Conservation (phyloP, 2,329 filamentous ascomycete genomes). For the Huntiella decipiens region DNA sequence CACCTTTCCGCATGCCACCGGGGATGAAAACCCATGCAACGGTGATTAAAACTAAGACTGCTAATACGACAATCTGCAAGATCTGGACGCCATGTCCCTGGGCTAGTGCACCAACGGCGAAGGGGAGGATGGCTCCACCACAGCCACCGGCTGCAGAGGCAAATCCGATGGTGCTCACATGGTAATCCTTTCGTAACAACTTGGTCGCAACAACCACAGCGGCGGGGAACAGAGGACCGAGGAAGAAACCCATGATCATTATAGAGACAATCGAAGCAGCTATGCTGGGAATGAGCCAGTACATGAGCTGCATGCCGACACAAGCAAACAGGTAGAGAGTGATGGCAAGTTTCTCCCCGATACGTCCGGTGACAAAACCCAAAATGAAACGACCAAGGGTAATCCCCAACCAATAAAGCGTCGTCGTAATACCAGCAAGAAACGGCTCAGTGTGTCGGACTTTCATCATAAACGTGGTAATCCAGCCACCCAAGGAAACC, state of each 20-base stretch:
- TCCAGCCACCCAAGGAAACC: conserved; percentile 57
- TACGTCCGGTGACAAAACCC: conserved; percentile 54
- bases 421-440: conserved; percentile 54
- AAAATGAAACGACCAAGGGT: conserved; percentile 54
- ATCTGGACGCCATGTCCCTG: conserved; percentile 34
- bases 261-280: conserved; percentile 55
- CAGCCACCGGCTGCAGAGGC: conserved; percentile 57
- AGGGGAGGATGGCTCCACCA: conserved; percentile 47
- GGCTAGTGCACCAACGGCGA: conserved; percentile 51
- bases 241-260: conserved; percentile 55
- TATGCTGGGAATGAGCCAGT: conserved; percentile 67
- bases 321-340: conserved; percentile 42
- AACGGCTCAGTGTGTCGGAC: conserved; percentile 52
- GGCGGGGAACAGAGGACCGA: conserved; percentile 62
- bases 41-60: conserved; percentile 26
- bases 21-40: conserved; percentile 27
- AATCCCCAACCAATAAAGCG: conserved; percentile 70
- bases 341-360: conserved; percentile 53
- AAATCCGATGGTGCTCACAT: conserved; percentile 67
- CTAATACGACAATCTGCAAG: conserved; percentile 35
- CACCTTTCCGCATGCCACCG: conserved; percentile 21
- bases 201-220: conserved; percentile 57
- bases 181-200: conserved; percentile 50
- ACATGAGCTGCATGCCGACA: conserved; percentile 48
- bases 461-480: conserved; percentile 72